phyloP scores from a whole-genome alignment of 768 basidiomycete species.

The Pleurotus salmoneostramineus region DNA sequence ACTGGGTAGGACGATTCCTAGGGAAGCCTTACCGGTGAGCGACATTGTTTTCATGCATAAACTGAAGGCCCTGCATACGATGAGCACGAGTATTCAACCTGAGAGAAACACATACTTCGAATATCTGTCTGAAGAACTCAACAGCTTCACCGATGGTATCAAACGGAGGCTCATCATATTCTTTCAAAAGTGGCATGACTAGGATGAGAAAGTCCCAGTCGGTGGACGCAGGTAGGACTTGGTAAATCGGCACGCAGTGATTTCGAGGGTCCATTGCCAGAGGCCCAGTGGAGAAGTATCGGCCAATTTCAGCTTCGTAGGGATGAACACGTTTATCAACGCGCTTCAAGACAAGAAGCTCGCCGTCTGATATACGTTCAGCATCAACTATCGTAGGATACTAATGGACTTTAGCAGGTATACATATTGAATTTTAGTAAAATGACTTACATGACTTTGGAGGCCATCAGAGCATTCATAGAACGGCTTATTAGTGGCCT shows the following conservation, averaged over 20 bases:
- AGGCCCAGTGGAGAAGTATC: slow-evolving; percentile 16
- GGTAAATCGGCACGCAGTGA: slow-evolving; percentile 29
- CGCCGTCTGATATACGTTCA: slow-evolving; percentile 20
- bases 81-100: no score
- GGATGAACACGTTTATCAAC: slow-evolving; percentile 13
- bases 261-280: slow-evolving; percentile 20
- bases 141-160: slow-evolving; percentile 27
- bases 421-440: background rate
- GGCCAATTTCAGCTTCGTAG: slow-evolving; percentile 25
- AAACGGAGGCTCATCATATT: slow-evolving; percentile 17
- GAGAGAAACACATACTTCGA: no score
- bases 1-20: no score
- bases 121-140: slow-evolving; percentile 22
- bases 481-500: slow-evolving; percentile 4
- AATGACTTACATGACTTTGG: no score
- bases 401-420: no score
- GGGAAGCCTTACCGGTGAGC: no score
- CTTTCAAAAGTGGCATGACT: slow-evolving; percentile 24
- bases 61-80: no score
- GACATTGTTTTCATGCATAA: no score
- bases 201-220: slow-evolving; percentile 15
- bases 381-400: slow-evolving; percentile 19
- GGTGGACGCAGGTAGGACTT: slow-evolving; percentile 17
- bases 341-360: slow-evolving; percentile 20
- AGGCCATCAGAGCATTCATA: slow-evolving; percentile 8